Base-by-base conservation (phyloP, 495 filamentous ascomycete species). In the Neurospora sp. region DNA sequence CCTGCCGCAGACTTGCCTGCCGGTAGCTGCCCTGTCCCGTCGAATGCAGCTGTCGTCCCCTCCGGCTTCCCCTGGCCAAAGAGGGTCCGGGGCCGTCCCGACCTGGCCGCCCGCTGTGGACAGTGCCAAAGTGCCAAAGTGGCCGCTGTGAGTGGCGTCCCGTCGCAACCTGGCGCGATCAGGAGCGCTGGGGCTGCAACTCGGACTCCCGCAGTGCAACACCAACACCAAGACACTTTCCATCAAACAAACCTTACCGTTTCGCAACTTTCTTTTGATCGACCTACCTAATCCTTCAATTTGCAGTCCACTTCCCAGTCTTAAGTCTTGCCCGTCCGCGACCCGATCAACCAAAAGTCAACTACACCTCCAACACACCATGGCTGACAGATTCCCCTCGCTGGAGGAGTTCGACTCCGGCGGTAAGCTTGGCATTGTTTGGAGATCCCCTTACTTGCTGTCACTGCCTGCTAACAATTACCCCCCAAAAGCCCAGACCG, bases 371-470 rank as follows among this genome's bases (percentile, higher is more conserved):
- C 54, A 54, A 24, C 54, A 66, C 79, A 80, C 79, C 69, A 99
- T 99, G 96, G 95, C 96, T 28, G 94, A 98, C 84, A 87, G 94
- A 80, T 99, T 99, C 83, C 96, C 96, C 71, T 96, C 96, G 28
- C 85, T 99, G 80, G 96, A 99, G 82, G 96, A 98, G 80, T 94
- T 98, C 82, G 92, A 95, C 79, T 93, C 91, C 71, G 95, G 95
- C 89, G 88, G 86, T 91, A 85, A 81, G 82, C 78, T 59, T 31
- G 31, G 4, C 39, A 39, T 48, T 15, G n/a, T 71, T 69, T 24
- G 28, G 70, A 72, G 70, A 62, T 72, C 37, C 59, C 73, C 28
- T 73, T 71, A 37, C 71, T 75, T 34, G 66, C 73, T 28, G 71
- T 71, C 72, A 69, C 74, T 73, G 38, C 28, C 82, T 70, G 82